Base-by-base conservation (phyloP, 2,329 filamentous ascomycete species). In the Sporothrix pseudoabietina region DNA sequence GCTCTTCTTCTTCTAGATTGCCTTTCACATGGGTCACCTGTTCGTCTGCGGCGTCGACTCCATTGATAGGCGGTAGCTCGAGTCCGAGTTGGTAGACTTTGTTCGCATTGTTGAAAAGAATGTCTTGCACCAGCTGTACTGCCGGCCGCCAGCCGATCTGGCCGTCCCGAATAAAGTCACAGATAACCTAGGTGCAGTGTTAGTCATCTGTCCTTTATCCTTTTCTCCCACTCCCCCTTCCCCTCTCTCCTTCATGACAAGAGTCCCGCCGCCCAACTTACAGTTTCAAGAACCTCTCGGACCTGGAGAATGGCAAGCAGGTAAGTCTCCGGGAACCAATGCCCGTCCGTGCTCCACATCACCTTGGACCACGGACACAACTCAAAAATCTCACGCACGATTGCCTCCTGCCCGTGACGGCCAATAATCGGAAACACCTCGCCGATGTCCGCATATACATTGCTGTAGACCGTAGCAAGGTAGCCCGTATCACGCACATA, bases 381-480 rank as follows among this genome's bases (percentile, higher is more conserved):
- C 79, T 97, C 93, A 9, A 97, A 81, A 0, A 92, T 88, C 78
- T 96, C 88, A 61, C 90, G 88, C 14, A 97, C 76, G 1, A 94
- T 87, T 0, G 84, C 84, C 77, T 92, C 89, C 79, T 97, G 92
- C 0, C 92, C 94, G 74, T 93, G 89, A 68, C 91, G 87, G 75
- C 91, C 94, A 52, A 96, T 81, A 81, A 90, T 90, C 0, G 93
- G 93, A 74, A 96, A 97, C 0, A 96, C 90, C 78, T 94, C 91
- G 0, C 94, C 93, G 71, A 97, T 88, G 78, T 97, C 94, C 14
- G 93, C 88, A 78, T 94, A 96, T 1, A 92, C 92, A 78, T 97
- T 95, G 32, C 87, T 84, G 79, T 94, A 96, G 30, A 92, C 89
- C 0, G 88, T 88, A 0, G 93, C 92, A 26, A 97, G 85, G 79